Evolutionary conservation across 1,284 basidiomycete species (phyloP).

Genomic region (Marasmius oreades): DNA sequence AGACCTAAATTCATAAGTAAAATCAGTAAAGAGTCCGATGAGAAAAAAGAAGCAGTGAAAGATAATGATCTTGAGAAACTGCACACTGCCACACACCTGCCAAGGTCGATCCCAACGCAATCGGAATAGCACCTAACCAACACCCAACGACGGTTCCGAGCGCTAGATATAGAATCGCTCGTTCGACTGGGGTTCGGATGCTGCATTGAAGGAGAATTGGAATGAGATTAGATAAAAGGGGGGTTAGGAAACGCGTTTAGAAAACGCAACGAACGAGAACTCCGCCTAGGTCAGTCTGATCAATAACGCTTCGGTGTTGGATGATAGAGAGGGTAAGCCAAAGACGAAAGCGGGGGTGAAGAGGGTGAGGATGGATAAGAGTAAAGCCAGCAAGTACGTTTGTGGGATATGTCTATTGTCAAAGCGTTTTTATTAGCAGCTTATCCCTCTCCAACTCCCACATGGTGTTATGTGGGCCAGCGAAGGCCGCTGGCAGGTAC

Average conservation of each 20-base stretch:
- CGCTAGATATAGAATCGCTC: conserved; percentile 76
- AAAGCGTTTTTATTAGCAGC: conserved; percentile 11
- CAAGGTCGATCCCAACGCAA: conserved; percentile 92
- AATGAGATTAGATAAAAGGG: background rate
- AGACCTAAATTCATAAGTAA: too few species aligned
- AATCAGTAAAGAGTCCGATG: conserved; percentile 5
- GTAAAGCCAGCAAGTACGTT: conserved; percentile 67
- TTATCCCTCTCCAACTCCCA: conserved; percentile 35
- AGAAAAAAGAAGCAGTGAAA: conserved; percentile 1
- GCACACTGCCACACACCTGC: conserved; percentile 68
- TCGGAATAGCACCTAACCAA: conserved; percentile 79
- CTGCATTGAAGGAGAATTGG: conserved; percentile 40
- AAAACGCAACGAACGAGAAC: conserved; percentile 52
- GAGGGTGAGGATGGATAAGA: conserved; percentile 65
- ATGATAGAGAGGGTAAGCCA: conserved; percentile 54
- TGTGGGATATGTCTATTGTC: conserved; percentile 42
- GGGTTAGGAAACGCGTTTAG: conserved; percentile 18
- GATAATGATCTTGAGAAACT: too few species aligned
- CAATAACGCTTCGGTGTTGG: conserved; percentile 38
- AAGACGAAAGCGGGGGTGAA: conserved; percentile 71
- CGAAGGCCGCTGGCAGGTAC: too few species aligned
- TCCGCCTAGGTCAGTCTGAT: conserved; percentile 66
- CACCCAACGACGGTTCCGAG: conserved; percentile 70
- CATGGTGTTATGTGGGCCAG: too few species aligned
- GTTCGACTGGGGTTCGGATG: conserved; percentile 63